Evolutionary conservation across 2,329 filamentous ascomycete genomes (phyloP), one percentile per base, ranked within the genome.

Genomic region (Fusarium secorum): DNA sequence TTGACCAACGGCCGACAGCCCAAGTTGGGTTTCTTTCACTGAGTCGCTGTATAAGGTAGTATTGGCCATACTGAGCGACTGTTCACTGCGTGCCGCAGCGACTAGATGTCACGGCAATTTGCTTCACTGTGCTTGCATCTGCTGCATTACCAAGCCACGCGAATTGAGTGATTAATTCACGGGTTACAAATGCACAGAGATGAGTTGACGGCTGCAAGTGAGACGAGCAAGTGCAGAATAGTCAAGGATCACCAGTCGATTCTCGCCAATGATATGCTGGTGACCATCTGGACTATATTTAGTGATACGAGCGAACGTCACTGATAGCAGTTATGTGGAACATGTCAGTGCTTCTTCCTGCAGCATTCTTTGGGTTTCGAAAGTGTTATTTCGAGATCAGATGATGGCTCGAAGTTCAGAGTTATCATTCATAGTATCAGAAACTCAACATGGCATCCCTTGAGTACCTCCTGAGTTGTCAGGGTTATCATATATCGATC

Each of bases 101-200:
- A 45, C 41, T 36, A 26, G 36, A 70, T 66, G 41, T 63, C 69
- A 72, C 60, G 54, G 53, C 49, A 63, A 65, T 56, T 60, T 51
- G 49, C 54, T 68, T 68, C 35, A 63, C 45, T 49, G 46, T 72
- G 56, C 32, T 70, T 71, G 59, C 52, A 44, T 62, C 49, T 70
- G 53, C 53, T 60, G 56, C 60, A 56, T 42, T 46, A 66, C 58
- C 61, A 60, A 62, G 41, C 60, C 65, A 70, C 65, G 53, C 64
- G 49, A 71, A 41, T 58, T 71, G 60, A 66, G 60, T 66, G 56
- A 55, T 63, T 56, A 54, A 52, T 58, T 58, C 48, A 58, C 55
- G 60, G 52, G 46, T 39, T 52, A 33, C 41, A 54, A 66, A 44
- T 39, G 41, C 22, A 59, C 30, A 45, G 33, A 45, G 53, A 60